Conservation (phyloP, 2,329 filamentous ascomycete genomes). For the Botrytis squamosa region DNA sequence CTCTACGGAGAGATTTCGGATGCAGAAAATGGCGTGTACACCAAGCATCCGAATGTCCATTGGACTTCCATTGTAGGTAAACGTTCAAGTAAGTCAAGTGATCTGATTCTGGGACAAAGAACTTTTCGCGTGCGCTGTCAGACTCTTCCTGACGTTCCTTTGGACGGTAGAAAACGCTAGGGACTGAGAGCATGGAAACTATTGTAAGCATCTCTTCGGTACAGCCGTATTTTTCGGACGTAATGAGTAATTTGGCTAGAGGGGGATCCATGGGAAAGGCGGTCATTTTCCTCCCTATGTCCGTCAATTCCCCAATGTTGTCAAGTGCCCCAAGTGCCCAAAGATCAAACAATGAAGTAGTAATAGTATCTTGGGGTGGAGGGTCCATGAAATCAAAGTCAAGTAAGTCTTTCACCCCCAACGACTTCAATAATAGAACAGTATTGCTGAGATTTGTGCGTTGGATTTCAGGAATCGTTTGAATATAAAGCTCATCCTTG, state of each 20-base stretch:
- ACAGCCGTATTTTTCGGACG: constrained; percentile 83
- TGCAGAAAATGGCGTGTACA: constrained; percentile 92
- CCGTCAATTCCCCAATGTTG: constrained; percentile 88
- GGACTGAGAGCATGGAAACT: constrained; percentile 95
- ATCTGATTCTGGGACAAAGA: constrained; percentile 97
- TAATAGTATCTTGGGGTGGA: constrained; percentile 95
- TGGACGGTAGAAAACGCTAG: constrained; percentile 93
- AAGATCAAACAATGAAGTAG: constrained; percentile 93
- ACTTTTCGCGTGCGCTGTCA: constrained; percentile 92
- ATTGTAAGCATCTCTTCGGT: constrained; percentile 98
- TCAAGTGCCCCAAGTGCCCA: constrained; percentile 94
- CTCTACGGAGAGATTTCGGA: constrained; percentile 86
- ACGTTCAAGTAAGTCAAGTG: constrained; percentile 95
- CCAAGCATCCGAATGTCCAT: constrained; percentile 88
- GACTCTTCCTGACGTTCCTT: constrained; percentile 97
- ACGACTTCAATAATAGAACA: constrained; percentile 87
- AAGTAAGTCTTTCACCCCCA: constrained; percentile 88
- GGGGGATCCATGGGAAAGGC: constrained; percentile 98
- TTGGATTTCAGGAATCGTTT: constrained; percentile 97
- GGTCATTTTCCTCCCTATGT: constrained; percentile 88
- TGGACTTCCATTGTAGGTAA: constrained; percentile 91
- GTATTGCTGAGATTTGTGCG: constrained; percentile 94
- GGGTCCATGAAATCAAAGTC: constrained; percentile 99
- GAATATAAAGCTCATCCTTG: constrained; percentile 92
- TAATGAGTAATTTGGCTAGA: constrained; percentile 91